Percentiles rank a stretch among this genome's conserved stretches.
Conservation (phyloP, 768 basidiomycete genomes). For the Tylopilus sp. region DNA sequence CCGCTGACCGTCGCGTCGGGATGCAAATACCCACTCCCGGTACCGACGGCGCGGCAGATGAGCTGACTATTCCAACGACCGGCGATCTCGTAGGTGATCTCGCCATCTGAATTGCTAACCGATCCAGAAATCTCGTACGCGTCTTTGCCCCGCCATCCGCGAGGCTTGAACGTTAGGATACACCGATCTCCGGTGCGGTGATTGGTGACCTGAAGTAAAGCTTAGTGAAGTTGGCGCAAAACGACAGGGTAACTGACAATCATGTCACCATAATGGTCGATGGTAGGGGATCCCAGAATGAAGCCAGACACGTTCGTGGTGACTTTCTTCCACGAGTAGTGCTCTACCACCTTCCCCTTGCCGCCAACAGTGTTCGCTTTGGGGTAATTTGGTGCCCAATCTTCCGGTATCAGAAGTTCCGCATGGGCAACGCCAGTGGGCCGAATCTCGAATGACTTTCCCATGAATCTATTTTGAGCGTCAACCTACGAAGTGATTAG, state of each 20-base stretch:
- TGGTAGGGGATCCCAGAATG: constrained; percentile 83
- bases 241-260: constrained; percentile 50
- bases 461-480: constrained; percentile 95
- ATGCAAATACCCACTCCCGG: constrained; percentile 55
- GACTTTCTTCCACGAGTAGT: constrained; percentile 95
- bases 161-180: constrained; percentile 90
- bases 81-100: constrained; percentile 81
- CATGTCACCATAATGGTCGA: constrained; percentile 96
- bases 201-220: constrained; percentile 58
- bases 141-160: constrained; percentile 90
- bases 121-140: constrained; percentile 90
- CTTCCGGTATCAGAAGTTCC: constrained; percentile 72
- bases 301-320: constrained; percentile 90
- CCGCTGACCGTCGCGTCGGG: constrained; percentile 65
- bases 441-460: constrained; percentile 93
- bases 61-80: constrained; percentile 96
- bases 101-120: constrained; percentile 64
- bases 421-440: constrained; percentile 94
- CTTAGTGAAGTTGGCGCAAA: background rate
- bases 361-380: constrained; percentile 42
- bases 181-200: constrained; percentile 89
- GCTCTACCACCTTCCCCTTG: constrained; percentile 69
- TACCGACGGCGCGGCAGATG: constrained; percentile 73
- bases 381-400: constrained; percentile 61
- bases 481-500: constrained; percentile 59